Base-by-base conservation (phyloP, 2,329 filamentous ascomycete species). In the Cercospora zeae-maydis region DNA sequence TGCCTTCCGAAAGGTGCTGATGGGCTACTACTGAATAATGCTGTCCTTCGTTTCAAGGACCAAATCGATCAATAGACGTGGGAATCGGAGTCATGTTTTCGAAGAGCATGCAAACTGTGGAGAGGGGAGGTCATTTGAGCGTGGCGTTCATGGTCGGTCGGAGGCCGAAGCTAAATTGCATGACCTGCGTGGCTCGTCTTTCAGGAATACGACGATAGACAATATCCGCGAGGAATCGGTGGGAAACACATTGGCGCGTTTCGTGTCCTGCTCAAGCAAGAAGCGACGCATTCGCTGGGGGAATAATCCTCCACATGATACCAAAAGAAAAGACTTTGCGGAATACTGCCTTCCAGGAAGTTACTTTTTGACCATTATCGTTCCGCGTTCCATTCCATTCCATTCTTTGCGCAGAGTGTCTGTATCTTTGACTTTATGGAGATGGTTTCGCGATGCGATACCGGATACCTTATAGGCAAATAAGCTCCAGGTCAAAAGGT, bases 31-130 rank as follows among this genome's bases (percentile, higher is more conserved):
- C 92, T 88, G 78, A 86, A 84, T 54, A 92, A 96, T 74, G 95
- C 93, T 10, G 90, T 98, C 67, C 79, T 99, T 75, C 85, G 90
- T 69, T 99, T 99, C 77, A 96, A 93, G 75, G 93, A 97, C 78
- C 92, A 89, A 66, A 92, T 98, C 19, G 80, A 82, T 63, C 72
- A 72, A 52, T 73, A 67, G 55, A 49, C 30, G n/a, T 6, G 16
- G 24, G 9, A 13, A 2, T 11, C 36, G 27, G 30, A 24, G 14
- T 24, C 45, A 51, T n/a, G 10, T 5, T 24, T 36, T 27, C 24
- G 21, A 37, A 55, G 55, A 59, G 54, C 56, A 56, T 63, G 49
- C 30, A 8, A 53, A 33, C 21, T 31, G 31, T 8, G 51, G 30
- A 31, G n/a, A 31, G 45, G 21, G 30, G 55, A 57, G 61, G 61